phyloP scores from a whole-genome alignment of 2,329 filamentous ascomycete genomes.

The Dothistroma pini region DNA sequence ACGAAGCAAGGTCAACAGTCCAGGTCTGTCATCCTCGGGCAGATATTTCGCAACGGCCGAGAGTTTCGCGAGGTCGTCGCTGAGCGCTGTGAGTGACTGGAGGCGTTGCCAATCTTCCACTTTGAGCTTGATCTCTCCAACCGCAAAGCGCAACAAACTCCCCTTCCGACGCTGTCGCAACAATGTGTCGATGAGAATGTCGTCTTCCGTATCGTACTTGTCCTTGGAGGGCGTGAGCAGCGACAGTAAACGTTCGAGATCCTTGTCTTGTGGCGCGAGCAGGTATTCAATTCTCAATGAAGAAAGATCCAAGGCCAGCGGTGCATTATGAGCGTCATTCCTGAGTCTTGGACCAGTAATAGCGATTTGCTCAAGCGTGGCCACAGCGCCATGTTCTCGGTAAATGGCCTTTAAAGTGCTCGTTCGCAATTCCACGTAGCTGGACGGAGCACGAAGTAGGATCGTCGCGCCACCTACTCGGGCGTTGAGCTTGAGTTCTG shows the following conservation, averaged over 20 bases:
- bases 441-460: slow-evolving; percentile 72
- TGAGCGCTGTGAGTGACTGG: slow-evolving; percentile 64
- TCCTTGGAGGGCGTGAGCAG: slow-evolving; percentile 89
- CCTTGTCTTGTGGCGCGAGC: slow-evolving; percentile 67
- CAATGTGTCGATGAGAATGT: slow-evolving; percentile 91
- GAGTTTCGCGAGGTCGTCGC: slow-evolving; percentile 71
- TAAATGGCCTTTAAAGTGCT: slow-evolving; percentile 79
- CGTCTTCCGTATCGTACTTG: slow-evolving; percentile 83
- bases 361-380: slow-evolving; percentile 72
- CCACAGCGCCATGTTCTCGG: slow-evolving; percentile 65
- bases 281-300: slow-evolving; percentile 67
- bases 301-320: slow-evolving; percentile 21
- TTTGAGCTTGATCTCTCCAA: slow-evolving; percentile 62
- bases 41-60: slow-evolving; percentile 90
- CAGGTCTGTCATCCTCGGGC: slow-evolving; percentile 90
- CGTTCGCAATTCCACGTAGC: slow-evolving; percentile 68
- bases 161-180: slow-evolving; percentile 83
- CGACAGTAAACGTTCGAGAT: slow-evolving; percentile 76
- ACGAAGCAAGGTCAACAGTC: slow-evolving; percentile 69
- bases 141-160: slow-evolving; percentile 67
- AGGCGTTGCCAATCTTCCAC: slow-evolving; percentile 64
- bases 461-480: slow-evolving; percentile 73
- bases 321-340: slow-evolving; percentile 39
- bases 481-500: slow-evolving; percentile 64
- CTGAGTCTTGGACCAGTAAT: slow-evolving; percentile 61